A percentile compares a stretch with the other conserved stretches of the same genome.
Conservation (phyloP, 768 basidiomycete genomes). For the Flagelloscypha sp. region DNA sequence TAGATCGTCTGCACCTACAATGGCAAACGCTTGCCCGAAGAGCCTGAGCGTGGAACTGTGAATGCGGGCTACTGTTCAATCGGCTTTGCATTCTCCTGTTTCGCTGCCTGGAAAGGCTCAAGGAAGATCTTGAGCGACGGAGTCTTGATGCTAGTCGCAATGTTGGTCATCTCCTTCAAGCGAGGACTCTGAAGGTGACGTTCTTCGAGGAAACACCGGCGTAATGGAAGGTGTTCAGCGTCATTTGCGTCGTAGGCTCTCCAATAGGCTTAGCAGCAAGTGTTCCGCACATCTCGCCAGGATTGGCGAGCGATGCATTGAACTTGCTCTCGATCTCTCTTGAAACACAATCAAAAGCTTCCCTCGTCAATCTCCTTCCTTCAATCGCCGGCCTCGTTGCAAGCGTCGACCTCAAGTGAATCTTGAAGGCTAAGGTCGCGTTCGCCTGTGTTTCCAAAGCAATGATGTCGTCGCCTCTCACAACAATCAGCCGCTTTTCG, state of each 20-base stretch:
- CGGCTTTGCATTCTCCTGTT: conserved; percentile 63
- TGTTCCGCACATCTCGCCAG: conserved; percentile 99
- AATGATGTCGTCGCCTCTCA: conserved; percentile 78
- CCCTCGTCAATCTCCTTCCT: conserved; percentile 76
- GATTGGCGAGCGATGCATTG: conserved; percentile 85
- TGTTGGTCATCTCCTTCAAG: conserved; percentile 98
- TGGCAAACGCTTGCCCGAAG: no score
- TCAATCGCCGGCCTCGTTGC: conserved; percentile 84
- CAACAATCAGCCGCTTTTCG: conserved; percentile 69
- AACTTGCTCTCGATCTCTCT: conserved; percentile 96
- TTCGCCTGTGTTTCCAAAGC: conserved; percentile 77
- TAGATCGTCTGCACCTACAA: no score
- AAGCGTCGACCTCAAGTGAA: conserved; percentile 86
- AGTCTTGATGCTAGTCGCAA: conserved; percentile 97
- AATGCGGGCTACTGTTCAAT: conserved; percentile 92
- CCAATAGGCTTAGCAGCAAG: conserved; percentile 98
- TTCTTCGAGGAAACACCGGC: conserved; percentile 99
- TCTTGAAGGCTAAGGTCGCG: conserved; percentile 85
- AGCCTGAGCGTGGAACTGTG: conserved; percentile 83
- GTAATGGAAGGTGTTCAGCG: conserved; percentile 98
- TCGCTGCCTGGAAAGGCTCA: conserved; percentile 56
- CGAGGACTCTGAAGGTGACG: conserved; percentile 99
- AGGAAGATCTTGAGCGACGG: conserved; percentile 91
- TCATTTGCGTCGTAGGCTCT: conserved; percentile 99
- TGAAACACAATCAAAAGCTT: conserved; percentile 97